Evolutionary conservation across 768 basidiomycete genomes (phyloP).

Genomic region (Mycena floridula): DNA sequence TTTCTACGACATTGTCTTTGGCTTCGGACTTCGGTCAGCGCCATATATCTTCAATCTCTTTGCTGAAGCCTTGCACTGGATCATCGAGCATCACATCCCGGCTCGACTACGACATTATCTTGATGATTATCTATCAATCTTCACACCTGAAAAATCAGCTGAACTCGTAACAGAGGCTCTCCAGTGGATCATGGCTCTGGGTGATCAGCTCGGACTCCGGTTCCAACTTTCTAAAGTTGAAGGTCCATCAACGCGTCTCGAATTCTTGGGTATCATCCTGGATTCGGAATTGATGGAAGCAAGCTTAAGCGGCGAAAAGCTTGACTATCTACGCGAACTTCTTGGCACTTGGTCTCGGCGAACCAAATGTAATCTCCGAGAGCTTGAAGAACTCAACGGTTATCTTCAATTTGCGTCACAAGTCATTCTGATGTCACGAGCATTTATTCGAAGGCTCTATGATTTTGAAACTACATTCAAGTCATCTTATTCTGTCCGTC

Average conservation of each 20-base stretch:
- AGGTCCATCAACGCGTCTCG: conserved; percentile 9
- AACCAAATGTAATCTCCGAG: background rate
- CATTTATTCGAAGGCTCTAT: background rate
- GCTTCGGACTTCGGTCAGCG: conserved; percentile 15
- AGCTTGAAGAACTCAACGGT: background rate
- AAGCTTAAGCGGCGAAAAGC: conserved; percentile 12
- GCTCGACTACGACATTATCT: conserved; percentile 14
- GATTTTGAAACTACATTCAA: conserved; percentile 3
- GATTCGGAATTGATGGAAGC: background rate
- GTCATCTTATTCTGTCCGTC: too few relatives aligned
- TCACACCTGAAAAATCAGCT: background rate
- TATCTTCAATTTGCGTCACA: background rate
- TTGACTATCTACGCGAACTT: conserved; percentile 7
- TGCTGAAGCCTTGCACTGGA: conserved; percentile 14
- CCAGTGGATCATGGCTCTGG: conserved; percentile 2
- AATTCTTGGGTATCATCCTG: conserved; percentile 10
- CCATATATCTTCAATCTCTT: too few relatives aligned
- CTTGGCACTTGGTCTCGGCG: conserved; percentile 1
- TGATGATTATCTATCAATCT: conserved; percentile 13
- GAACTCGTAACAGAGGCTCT: background rate
- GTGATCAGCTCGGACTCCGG: conserved; percentile 10
- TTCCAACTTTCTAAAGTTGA: conserved; percentile 10
- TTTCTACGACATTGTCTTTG: conserved; percentile 13
- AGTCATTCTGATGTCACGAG: background rate
- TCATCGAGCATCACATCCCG: background rate